Conservation (phyloP, 768 basidiomycete genomes). For the Hericium alpestre region DNA sequence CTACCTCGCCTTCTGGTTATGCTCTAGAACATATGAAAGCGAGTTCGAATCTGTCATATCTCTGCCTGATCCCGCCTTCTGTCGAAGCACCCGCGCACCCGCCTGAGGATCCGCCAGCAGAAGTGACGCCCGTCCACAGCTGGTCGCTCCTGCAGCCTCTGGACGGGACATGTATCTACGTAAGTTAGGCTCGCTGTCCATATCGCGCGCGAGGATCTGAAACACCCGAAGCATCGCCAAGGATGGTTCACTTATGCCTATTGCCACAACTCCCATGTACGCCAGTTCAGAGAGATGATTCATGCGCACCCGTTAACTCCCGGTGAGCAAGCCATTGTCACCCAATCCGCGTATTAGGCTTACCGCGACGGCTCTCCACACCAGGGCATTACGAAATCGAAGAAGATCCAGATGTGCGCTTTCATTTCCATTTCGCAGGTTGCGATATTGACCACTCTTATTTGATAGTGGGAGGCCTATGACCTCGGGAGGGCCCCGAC, state of each 20-base stretch:
- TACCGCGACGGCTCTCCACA: conserved; percentile 47
- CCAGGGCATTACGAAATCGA: conserved; percentile 65
- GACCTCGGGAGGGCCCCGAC: conserved; percentile 64
- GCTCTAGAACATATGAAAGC: conserved; percentile 69
- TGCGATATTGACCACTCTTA: conserved; percentile 11
- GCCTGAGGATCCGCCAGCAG: conserved; percentile 46
- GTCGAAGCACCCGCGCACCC: conserved; percentile 34
- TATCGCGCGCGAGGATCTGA: conserved; percentile 14
- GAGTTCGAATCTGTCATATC: conserved; percentile 56
- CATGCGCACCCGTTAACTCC: conserved; percentile 53
- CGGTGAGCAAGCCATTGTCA: conserved; percentile 32
- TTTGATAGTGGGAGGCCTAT: conserved; percentile 60
- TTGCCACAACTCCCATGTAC: conserved; percentile 89
- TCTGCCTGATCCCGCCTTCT: conserved; percentile 70
- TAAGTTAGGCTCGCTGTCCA: conserved; percentile 31
- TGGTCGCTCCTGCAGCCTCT: conserved; percentile 79
- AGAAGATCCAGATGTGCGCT: conserved; percentile 74
- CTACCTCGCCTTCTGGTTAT: conserved; percentile 23
- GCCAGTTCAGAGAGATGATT: conserved; percentile 84
- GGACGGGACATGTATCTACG: conserved; percentile 75
- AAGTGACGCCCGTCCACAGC: conserved; percentile 59
- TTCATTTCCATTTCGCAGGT: conserved; percentile 14
- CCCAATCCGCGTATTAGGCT: conserved; percentile 3
- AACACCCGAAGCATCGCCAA: conserved; percentile 55
- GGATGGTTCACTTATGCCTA: conserved; percentile 97